These are phyloP conservation scores for Xylogone sp. DNA, from an alignment of 2,329 filamentous ascomycete genomes.

Conservation along the genomic window DNA sequence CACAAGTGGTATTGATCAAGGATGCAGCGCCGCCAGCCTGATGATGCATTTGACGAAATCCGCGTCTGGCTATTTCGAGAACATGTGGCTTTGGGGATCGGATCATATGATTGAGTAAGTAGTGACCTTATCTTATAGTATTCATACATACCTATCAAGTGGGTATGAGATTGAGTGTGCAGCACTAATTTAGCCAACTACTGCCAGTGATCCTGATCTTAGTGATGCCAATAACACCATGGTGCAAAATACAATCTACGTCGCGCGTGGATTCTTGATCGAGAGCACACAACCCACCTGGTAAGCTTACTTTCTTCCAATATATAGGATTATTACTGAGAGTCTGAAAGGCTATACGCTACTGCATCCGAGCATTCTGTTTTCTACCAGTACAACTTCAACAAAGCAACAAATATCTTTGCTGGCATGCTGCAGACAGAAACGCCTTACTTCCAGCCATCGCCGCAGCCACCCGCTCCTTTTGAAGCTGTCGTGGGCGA, in stretches of 20 bases:
- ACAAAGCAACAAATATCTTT: slow-evolving; percentile 41
- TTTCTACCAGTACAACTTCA: slow-evolving; percentile 32
- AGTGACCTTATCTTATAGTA: too few relatives aligned
- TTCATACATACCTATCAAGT: too few relatives aligned
- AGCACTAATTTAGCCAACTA: too few relatives aligned
- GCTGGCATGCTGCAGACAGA: slow-evolving; percentile 37
- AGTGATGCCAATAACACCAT: slow-evolving; percentile 18
- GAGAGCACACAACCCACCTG: too few relatives aligned
- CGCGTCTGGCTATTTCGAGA: slow-evolving; percentile 17
- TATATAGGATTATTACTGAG: too few relatives aligned
- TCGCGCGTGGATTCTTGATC: slow-evolving; percentile 8
- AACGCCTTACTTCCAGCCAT: slow-evolving; percentile 43
- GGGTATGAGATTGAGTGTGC: too few relatives aligned
- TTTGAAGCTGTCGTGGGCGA: neutral
- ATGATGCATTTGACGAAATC: slow-evolving; percentile 14
- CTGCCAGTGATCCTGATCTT: too few relatives aligned
- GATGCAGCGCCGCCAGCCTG: slow-evolving; percentile 13
- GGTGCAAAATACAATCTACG: slow-evolving; percentile 6
- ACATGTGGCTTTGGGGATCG: slow-evolving; percentile 17
- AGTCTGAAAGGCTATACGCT: slow-evolving; percentile 43
- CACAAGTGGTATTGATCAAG: slow-evolving; percentile 16
- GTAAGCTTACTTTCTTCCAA: too few relatives aligned
- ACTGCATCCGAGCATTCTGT: slow-evolving; percentile 56
- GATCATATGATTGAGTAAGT: too few relatives aligned
- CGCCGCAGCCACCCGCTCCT: slow-evolving; percentile 7